A percentile compares a stretch with the other conserved stretches of the same genome.
These are phyloP conservation scores for Colletotrichum paranaense DNA, from an alignment of 2,329 filamentous ascomycete genomes.

Conservation along the genomic window DNA sequence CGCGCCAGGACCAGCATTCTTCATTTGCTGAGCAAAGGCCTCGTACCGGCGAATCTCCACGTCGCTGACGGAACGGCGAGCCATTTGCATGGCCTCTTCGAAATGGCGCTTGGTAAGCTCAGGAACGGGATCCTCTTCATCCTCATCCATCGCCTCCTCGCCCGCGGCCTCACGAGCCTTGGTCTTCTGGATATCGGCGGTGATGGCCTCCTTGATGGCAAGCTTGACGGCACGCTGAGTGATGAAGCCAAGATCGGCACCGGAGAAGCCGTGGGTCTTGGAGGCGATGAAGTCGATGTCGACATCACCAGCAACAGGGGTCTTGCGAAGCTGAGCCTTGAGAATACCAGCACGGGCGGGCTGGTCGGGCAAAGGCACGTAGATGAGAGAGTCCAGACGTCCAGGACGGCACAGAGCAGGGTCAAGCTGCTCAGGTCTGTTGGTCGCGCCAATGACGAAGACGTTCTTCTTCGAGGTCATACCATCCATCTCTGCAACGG, in stretches of 20 bases:
- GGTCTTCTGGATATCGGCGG: slow-evolving; percentile 85
- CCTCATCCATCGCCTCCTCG: slow-evolving; percentile 87
- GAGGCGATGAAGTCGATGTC: slow-evolving; percentile 92
- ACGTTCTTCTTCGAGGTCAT: slow-evolving; percentile 99
- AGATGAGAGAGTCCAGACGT: slow-evolving; percentile 98
- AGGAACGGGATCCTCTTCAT: slow-evolving; percentile 91
- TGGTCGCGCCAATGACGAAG: slow-evolving; percentile 98
- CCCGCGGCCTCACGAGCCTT: slow-evolving; percentile 91
- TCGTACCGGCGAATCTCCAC: slow-evolving; percentile 99
- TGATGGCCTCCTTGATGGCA: slow-evolving; percentile 97
- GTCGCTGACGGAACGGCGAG: slow-evolving; percentile 92
- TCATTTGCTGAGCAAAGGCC: slow-evolving; percentile 98
- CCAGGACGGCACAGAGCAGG: slow-evolving; percentile 97
- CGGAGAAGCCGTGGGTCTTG: slow-evolving; percentile 98
- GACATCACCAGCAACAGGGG: slow-evolving; percentile 87
- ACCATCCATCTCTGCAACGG: slow-evolving; percentile 87
- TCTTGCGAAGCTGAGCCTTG: slow-evolving; percentile 97
- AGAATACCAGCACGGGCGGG: slow-evolving; percentile 89
- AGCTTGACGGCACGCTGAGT: slow-evolving; percentile 99
- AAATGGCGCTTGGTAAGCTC: slow-evolving; percentile 97
- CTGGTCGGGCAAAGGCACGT: slow-evolving; percentile 96
- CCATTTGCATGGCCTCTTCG: slow-evolving; percentile 97
- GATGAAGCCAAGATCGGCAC: slow-evolving; percentile 99
- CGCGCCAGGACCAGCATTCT: slow-evolving; percentile 93
- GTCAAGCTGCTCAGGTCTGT: slow-evolving; percentile 98